phyloP scores from a whole-genome alignment of 208 protist species.

The Vickermania ingenoplastis region DNA sequence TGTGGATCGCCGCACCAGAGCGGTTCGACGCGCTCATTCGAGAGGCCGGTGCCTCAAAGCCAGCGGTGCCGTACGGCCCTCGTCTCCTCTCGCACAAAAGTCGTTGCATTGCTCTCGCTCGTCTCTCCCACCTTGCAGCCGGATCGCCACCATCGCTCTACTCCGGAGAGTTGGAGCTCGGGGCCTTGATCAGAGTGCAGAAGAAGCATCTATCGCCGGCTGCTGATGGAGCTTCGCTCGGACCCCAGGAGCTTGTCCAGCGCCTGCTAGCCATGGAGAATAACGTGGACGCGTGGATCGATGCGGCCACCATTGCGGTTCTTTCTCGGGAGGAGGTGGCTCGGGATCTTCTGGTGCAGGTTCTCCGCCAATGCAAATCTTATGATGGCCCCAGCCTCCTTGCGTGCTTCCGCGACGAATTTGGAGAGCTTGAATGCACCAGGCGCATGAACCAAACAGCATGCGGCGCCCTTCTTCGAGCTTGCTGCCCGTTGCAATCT shows the following conservation, averaged over 20 bases:
- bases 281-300: slow-evolving; percentile 47
- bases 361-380: slow-evolving; percentile 41
- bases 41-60: slow-evolving; percentile 22
- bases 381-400: slow-evolving; percentile 37
- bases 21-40: slow-evolving; percentile 43
- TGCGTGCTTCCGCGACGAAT: slow-evolving; percentile 22
- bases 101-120: slow-evolving; percentile 43
- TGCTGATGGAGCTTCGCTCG: slow-evolving; percentile 20
- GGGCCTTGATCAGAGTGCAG: slow-evolving; percentile 36
- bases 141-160: slow-evolving; percentile 19
- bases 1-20: slow-evolving; percentile 52
- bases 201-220: slow-evolving; percentile 28
- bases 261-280: slow-evolving; percentile 30
- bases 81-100: slow-evolving; percentile 34
- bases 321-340: slow-evolving; percentile 21
- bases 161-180: slow-evolving; percentile 30
- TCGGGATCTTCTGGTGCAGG: slow-evolving; percentile 56
- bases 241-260: slow-evolving; percentile 50
- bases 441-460: slow-evolving; percentile 30
- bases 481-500: slow-evolving; percentile 20
- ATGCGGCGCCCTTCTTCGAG: slow-evolving; percentile 30
- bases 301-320: slow-evolving; percentile 34
- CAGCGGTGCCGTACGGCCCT: slow-evolving; percentile 40
- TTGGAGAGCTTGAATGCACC: slow-evolving; percentile 58
- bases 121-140: slow-evolving; percentile 43